Base-by-base conservation (phyloP, 805 yeast genomes). In the Kazachstania martiniae region DNA sequence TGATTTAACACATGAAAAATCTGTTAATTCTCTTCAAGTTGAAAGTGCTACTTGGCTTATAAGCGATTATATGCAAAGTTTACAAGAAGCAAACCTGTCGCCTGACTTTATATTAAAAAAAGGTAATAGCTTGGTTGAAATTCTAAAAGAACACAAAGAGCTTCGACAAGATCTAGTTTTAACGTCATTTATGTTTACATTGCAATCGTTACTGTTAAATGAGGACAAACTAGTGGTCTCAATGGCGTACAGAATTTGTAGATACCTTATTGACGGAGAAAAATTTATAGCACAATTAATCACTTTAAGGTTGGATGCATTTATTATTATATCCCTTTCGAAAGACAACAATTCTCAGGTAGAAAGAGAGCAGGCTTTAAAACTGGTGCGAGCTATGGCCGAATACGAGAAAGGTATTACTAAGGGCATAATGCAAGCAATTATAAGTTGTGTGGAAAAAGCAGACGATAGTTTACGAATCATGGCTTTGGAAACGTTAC, bases 301-400 rank as follows among this genome's bases (percentile, higher is more conserved):
- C 7, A 62, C 65, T 10, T 56, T 73, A 21, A 70, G 75, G 36
- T 49, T 83, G 4, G 83, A 84, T 36, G 64, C 72, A 2, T 72
- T 77, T 39, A 51, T 85, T 5, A 70, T 82, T 2, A 63, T 74
- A 12, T 67, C 93, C 0, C 56, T 89, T 21, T 66, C 81, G 1
- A 74, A 74, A 31, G 77, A 74, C 15, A 59, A 66, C 23, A 53
- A 72, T 3, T 56, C 48, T 35, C 67, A 72, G 16, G 54, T 73
- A 2, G 95, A 87, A 46, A 68, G 86, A 38, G 77, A 74, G 29
- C 85, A 86, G 46, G 91, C 93, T 0, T 47, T 89, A 21, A 80
- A 78, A 44, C 59, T 85, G 17, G 58, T 85, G 0, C 63, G 95
- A 18, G 61, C 66, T 21, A 72, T 81, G 36, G 45, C 81, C 3